Conservation (phyloP, 139 green algal species). For the Chlamydomonas asymmetrica region DNA sequence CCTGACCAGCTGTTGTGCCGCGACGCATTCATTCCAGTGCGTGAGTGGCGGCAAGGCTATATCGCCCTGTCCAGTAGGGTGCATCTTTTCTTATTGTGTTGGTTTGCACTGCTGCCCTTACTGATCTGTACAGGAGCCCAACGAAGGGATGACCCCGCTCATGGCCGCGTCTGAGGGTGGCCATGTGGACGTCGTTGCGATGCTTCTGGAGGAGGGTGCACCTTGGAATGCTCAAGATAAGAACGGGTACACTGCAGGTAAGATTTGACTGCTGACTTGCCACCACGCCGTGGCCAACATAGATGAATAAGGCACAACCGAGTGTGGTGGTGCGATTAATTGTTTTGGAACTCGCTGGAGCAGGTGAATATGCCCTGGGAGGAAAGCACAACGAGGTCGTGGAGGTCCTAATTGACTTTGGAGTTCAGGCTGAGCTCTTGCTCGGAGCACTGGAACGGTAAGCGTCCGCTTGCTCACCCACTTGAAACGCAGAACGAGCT, state of each 20-base stretch:
- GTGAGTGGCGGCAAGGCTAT: no score
- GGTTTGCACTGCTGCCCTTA: no score
- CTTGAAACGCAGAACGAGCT: not conserved
- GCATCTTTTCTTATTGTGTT: no score
- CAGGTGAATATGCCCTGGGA: constrained; percentile 66
- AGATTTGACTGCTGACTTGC: not conserved
- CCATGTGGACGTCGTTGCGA: constrained; percentile 40
- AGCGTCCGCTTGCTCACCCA: not conserved
- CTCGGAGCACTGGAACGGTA: constrained; percentile 42
- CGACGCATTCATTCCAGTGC: no score
- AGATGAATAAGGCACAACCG: not conserved
- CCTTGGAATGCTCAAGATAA: constrained; percentile 77
- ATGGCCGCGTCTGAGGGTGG: constrained; percentile 57
- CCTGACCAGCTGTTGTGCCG: no score
- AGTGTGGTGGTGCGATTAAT: not conserved
- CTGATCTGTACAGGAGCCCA: constrained; percentile 27
- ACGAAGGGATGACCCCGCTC: constrained; percentile 43
- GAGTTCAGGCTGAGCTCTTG: constrained; percentile 53
- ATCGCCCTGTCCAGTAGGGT: no score
- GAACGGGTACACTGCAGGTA: no score
- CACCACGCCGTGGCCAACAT: not conserved
- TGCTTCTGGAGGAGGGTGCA: constrained; percentile 62
- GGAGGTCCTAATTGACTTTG: constrained; percentile 62
- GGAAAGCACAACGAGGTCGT: constrained; percentile 48
- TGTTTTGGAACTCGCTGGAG: no score